Base-by-base conservation (phyloP, 768 basidiomycete species). In the Mrakia hoshinonis region DNA sequence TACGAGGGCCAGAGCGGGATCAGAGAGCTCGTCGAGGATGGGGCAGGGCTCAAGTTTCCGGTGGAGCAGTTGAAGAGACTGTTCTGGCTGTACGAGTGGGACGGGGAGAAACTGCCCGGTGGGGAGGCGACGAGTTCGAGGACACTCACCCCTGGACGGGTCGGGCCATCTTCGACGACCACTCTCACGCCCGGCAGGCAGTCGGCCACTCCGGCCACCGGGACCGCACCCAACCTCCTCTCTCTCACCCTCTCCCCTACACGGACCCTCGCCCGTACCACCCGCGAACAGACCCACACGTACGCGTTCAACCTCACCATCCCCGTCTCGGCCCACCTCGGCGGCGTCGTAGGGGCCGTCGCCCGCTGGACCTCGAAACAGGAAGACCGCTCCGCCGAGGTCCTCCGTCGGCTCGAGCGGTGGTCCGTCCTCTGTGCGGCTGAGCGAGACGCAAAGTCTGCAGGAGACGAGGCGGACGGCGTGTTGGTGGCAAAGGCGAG, bases 61-160 rank as follows among this genome's bases (percentile, higher is more conserved):
- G 9, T 58, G n/a, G 71, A 67, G 20, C 55, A 67, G 18, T 60
- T 73, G 36, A 67, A 43, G 26, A 46, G 65, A 36, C 39, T 73
- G 24, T 20, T 61, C 18, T 73, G 71, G 71, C 47, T 73, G 24
- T 73, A 68, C 58, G 66, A 73, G 34, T 73, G 71, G 71, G 61
- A 68, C 20, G 71, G 67, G 9, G 18, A 39, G 24, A 47, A 58
- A 2, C 48, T 51, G 26, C 60, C 65, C 13, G 34, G 49, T 1
- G 1, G 26, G 5, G 11, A 31, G 12, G 18, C 67, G 4, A 55
- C n/a, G 10, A 18, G 52, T 5, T 22, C 51, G 15, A 38, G 34
- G 9, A 20, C 36, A 7, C 66, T 38, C 47, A 49, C 65, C 12
- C 65, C 65, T 48, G 48, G 47, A 22, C 65, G 43, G 15, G 43